Evolutionary conservation across 192 early-diverging fungal species (phyloP).

Genomic region (Coemansia sp.): DNA sequence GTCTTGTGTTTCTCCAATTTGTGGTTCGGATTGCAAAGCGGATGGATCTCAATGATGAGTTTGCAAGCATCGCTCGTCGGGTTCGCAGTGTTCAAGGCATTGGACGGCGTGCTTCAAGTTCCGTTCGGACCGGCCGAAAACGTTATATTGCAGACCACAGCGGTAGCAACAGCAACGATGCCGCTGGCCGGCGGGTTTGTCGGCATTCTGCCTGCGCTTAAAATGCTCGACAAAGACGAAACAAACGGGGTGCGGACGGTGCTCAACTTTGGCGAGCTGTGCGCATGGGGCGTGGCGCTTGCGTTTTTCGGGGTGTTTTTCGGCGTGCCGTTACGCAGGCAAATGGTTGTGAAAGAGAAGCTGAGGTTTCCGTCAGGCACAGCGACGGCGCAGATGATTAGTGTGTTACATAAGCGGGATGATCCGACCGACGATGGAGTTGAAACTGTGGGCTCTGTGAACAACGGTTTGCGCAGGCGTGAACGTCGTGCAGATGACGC

Average conservation of each 20-base stretch:
- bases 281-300: constrained; percentile 73
- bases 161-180: constrained; percentile 83
- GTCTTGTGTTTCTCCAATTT: constrained; percentile 82
- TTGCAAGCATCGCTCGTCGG: constrained; percentile 71
- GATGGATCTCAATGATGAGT: constrained; percentile 81
- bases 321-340: constrained; percentile 74
- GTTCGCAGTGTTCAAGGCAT: constrained; percentile 74
- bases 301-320: constrained; percentile 93
- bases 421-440: constrained; percentile 51
- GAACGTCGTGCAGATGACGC: background rate
- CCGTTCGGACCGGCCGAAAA: constrained; percentile 81
- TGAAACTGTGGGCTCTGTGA: background rate
- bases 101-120: constrained; percentile 46
- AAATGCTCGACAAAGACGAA: constrained; percentile 63
- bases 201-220: constrained; percentile 78
- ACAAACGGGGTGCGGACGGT: constrained; percentile 55
- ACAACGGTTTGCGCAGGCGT: constrained; percentile 2
- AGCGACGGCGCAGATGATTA: constrained; percentile 85
- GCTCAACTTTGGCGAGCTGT: constrained; percentile 57
- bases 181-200: constrained; percentile 80
- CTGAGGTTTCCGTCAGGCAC: constrained; percentile 82
- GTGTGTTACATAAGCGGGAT: constrained; percentile 64
- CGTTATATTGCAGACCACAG: constrained; percentile 79
- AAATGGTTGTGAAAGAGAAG: constrained; percentile 79
- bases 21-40: constrained; percentile 84